Evolutionary conservation across 1,284 basidiomycete species (phyloP), one percentile per base, ranked within the genome.

Genomic region (Heterobasidion parviporum): DNA sequence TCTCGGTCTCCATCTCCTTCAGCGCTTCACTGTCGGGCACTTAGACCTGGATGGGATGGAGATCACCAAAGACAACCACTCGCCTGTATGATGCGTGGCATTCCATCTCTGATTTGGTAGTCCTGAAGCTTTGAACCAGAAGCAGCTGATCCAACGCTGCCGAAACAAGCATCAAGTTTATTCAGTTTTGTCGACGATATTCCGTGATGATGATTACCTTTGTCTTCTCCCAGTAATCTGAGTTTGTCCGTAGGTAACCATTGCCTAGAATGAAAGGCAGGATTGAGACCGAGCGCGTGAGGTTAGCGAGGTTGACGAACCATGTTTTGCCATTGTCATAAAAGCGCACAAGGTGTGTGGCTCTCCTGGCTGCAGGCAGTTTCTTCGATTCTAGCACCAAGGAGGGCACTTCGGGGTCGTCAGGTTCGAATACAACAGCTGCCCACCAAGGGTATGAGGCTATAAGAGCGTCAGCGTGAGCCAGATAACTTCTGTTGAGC

Each of bases 311-410:
- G 8, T 8, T 43, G 2, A 57, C 69, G 26, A 54, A 74, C 74
- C 74, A 81, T 47, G 69, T 70, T 38, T 64, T 62, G n/a, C 63
- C 61, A 45, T 65, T 65, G 59, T 80, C 79, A 61, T 70, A 81
- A 66, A 82, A 83, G 41, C 72, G 70, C 32, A 81, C 75, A 12
- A 82, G 70, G 62, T 69, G 68, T n/a, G 10, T 41, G 12, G 38
- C 12, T 10, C 38, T 10, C n/a, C 6, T n/a, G n/a, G 38, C n/a
- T 41, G 38, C 60, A 72, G 54, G 57, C 53, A 63, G 12, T 59
- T 58, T 41, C 57, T 54, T 51, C 15, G 55, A 61, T 45, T 66
- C 57, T 20, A 68, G 56, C 7, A 79, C 72, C 7, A 61, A 59
- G 12, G 63, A 59, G 0, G 77, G 74, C 14, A 81, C 69, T 0